These are phyloP conservation scores for Lipomyces sp. DNA, from an alignment of 805 yeast species.

Conservation along the genomic window DNA sequence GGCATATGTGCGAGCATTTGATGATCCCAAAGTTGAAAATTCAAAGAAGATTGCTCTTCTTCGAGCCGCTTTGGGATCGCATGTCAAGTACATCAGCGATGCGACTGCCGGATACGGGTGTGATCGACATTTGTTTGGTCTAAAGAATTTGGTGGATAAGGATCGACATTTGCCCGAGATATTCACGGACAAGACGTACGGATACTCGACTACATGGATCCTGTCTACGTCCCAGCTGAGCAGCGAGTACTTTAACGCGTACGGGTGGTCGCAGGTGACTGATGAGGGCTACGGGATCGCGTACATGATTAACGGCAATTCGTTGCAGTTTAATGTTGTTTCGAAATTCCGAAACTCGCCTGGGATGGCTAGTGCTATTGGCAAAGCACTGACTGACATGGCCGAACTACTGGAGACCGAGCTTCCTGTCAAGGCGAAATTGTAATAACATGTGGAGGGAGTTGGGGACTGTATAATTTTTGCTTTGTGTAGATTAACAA, in stretches of 20 bases:
- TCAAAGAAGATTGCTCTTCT: slow-evolving; percentile 68
- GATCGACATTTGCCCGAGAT: slow-evolving; percentile 67
- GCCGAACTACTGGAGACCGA: slow-evolving; percentile 59
- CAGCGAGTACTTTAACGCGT: slow-evolving; percentile 82
- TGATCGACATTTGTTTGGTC: slow-evolving; percentile 91
- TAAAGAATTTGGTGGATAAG: slow-evolving; percentile 68
- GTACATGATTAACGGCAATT: slow-evolving; percentile 85
- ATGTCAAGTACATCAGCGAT: slow-evolving; percentile 69
- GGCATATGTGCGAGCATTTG: slow-evolving; percentile 75
- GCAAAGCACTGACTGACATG: slow-evolving; percentile 81
- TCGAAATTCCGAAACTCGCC: slow-evolving; percentile 61
- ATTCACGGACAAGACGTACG: slow-evolving; percentile 74
- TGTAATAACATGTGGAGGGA: slow-evolving; percentile 39
- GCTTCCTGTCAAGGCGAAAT: slow-evolving; percentile 45
- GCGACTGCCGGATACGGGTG: slow-evolving; percentile 89
- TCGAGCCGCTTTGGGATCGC: slow-evolving; percentile 73
- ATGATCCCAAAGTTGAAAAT: slow-evolving; percentile 55
- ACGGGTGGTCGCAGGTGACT: slow-evolving; percentile 95
- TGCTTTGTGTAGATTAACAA: background rate
- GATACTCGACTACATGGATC: slow-evolving; percentile 83
- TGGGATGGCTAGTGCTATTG: slow-evolving; percentile 65
- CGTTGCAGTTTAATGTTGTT: slow-evolving; percentile 84
- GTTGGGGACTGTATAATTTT: too few relatives aligned
- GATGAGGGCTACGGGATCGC: slow-evolving; percentile 94
- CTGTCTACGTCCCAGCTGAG: slow-evolving; percentile 88